Percentiles rank a stretch among this genome's conserved stretches.
phyloP scores from a whole-genome alignment of 2,329 filamentous ascomycete species.

The Trichoderma sp. region DNA sequence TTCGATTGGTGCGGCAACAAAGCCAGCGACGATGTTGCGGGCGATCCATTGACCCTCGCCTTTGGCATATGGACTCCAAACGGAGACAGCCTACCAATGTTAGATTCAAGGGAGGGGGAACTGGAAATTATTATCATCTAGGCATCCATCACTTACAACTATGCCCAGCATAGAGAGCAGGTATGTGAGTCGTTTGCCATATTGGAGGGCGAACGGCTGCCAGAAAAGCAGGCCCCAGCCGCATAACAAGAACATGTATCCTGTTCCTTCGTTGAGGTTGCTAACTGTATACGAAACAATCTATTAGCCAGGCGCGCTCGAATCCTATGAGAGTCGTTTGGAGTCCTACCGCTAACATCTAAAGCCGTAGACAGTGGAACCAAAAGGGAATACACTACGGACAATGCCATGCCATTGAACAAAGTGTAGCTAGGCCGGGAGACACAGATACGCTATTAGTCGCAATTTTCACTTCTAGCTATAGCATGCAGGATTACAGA shows the following conservation, averaged over 20 bases:
- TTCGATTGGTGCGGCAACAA: conserved; percentile 47
- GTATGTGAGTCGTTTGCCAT: conserved; percentile 43
- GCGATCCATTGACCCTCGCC: conserved; percentile 46
- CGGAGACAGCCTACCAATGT: conserved; percentile 19
- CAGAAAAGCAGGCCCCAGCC: conserved; percentile 47
- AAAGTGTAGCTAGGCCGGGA: conserved; percentile 34
- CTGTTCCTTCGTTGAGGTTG: conserved; percentile 41
- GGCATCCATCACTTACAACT: conserved; percentile 20
- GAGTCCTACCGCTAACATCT: conserved; percentile 27
- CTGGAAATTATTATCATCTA: background rate
- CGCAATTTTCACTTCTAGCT: background rate
- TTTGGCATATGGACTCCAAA: conserved; percentile 36
- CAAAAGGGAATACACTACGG: conserved; percentile 40
- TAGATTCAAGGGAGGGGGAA: background rate
- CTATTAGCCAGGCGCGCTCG: background rate
- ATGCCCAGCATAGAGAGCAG: conserved; percentile 36
- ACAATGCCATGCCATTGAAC: conserved; percentile 41
- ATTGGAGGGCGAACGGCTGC: conserved; percentile 47
- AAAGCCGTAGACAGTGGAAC: conserved; percentile 36
- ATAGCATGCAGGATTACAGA: background rate
- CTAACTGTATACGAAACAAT: conserved; percentile 22
- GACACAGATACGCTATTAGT: background rate
- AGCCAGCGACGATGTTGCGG: conserved; percentile 43
- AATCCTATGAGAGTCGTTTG: background rate
- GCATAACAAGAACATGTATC: conserved; percentile 44